A percentile compares a stretch with the other conserved stretches of the same genome.
These are phyloP conservation scores for Aureobasidium sp. DNA, from an alignment of 2,329 filamentous ascomycete species.

Conservation along the genomic window DNA sequence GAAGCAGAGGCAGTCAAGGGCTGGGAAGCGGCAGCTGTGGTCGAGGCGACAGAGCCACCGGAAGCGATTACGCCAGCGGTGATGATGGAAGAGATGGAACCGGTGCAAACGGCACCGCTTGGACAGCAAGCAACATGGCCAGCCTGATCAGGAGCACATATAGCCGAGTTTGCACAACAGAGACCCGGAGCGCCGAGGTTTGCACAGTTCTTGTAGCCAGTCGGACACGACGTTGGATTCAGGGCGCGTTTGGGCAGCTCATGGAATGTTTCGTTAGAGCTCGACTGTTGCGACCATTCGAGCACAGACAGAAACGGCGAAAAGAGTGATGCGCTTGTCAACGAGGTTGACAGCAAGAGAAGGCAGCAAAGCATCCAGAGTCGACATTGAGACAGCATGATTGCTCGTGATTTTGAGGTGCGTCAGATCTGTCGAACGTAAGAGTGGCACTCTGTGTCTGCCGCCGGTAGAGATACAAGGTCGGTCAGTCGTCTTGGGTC, in stretches of 20 bases:
- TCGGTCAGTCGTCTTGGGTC: background rate
- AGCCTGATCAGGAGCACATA: slow-evolving; percentile 50
- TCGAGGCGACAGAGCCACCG: slow-evolving; percentile 20
- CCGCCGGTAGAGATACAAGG: background rate
- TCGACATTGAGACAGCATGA: background rate
- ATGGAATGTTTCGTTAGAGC: slow-evolving; percentile 3
- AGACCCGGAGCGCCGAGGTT: slow-evolving; percentile 46
- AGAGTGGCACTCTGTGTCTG: background rate
- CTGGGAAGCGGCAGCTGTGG: slow-evolving; percentile 18
- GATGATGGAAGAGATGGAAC: slow-evolving; percentile 38
- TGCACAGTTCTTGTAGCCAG: slow-evolving; percentile 46
- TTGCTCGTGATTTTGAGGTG: background rate
- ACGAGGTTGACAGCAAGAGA: background rate
- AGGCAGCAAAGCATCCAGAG: background rate
- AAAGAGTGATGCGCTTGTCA: slow-evolving; percentile 14
- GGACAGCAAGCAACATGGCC: slow-evolving; percentile 58
- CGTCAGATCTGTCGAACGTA: background rate
- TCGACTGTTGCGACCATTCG: slow-evolving; percentile 7
- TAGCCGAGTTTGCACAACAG: slow-evolving; percentile 49
- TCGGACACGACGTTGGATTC: slow-evolving; percentile 40
- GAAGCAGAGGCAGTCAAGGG: slow-evolving; percentile 20
- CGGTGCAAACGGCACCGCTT: slow-evolving; percentile 50
- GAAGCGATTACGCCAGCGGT: slow-evolving; percentile 28
- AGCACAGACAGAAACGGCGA: slow-evolving; percentile 16
- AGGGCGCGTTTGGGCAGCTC: slow-evolving; percentile 31